Conservation (phyloP, 192 early-diverging fungal genomes). For the Rhizoclosmatium sp. region DNA sequence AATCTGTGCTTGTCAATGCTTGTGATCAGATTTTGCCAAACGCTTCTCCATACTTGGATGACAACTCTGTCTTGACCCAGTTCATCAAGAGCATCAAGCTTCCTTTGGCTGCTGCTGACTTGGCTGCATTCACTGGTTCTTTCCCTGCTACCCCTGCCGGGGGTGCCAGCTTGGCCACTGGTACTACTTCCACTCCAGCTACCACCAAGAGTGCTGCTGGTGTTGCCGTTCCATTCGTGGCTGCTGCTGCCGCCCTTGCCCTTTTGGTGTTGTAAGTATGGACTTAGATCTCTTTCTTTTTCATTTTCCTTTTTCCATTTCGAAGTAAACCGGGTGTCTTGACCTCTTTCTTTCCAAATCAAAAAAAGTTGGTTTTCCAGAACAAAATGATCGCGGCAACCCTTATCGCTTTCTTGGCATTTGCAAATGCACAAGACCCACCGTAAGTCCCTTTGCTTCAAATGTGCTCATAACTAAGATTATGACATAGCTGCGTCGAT, state of each 20-base stretch:
- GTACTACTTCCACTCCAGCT: not conserved
- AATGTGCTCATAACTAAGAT: not conserved
- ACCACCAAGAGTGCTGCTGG: constrained; percentile 8
- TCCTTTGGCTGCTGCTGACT: constrained; percentile 30
- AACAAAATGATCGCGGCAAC: too few species aligned
- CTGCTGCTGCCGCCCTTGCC: not conserved
- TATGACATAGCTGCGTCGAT: not conserved
- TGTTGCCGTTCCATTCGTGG: not conserved
- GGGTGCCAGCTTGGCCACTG: constrained; percentile 2
- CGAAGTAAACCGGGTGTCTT: too few species aligned
- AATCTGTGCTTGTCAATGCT: constrained; percentile 17
- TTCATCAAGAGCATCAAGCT: constrained; percentile 39
- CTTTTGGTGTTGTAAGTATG: too few species aligned
- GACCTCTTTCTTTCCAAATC: too few species aligned
- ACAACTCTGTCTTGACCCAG: constrained; percentile 15
- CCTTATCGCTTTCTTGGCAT: too few species aligned
- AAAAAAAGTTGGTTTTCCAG: too few species aligned
- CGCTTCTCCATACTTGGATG: constrained; percentile 21
- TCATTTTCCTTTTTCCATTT: too few species aligned
- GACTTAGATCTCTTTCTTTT: too few species aligned
- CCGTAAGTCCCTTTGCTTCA: not conserved
- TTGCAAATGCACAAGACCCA: not conserved
- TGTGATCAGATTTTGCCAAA: constrained; percentile 36
- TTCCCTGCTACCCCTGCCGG: constrained; percentile 32
- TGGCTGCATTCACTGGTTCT: constrained; percentile 13